Percentiles rank a stretch among this genome's conserved stretches.
Conservation (phyloP, 345 rosid genomes). For the Citrus inodora region DNA sequence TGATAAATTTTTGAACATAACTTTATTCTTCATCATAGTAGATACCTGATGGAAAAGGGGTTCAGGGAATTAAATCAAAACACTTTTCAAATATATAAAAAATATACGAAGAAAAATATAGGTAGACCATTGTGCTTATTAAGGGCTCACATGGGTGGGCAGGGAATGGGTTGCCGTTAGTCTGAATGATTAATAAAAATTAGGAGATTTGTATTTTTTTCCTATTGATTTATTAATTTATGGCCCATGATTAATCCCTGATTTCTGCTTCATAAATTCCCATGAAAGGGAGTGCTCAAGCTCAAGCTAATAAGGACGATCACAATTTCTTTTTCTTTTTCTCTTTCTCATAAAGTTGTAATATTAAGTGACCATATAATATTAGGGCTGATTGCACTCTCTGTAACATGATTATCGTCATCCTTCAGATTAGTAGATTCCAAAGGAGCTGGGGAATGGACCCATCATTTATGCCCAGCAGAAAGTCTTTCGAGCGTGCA, state of each 20-base stretch:
- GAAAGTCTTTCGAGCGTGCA: slow-evolving; percentile 95
- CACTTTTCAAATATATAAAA: neutral
- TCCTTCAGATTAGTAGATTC: slow-evolving; percentile 58
- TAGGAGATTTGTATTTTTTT: neutral
- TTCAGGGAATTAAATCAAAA: neutral
- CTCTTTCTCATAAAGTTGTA: neutral
- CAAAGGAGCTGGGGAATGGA: slow-evolving; percentile 98
- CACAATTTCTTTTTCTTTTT: neutral
- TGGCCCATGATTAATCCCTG: neutral
- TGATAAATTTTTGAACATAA: neutral
- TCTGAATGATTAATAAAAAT: too few species aligned
- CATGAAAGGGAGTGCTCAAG: neutral
- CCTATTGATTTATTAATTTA: neutral
- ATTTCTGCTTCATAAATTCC: neutral
- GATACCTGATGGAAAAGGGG: neutral
- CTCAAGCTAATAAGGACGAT: neutral
- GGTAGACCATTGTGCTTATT: neutral
- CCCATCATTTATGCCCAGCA: slow-evolving; percentile 88
- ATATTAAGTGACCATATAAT: neutral
- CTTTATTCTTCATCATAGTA: neutral
- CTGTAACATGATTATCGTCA: neutral
- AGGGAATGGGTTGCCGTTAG: too few species aligned
- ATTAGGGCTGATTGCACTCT: neutral
- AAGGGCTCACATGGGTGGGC: neutral
- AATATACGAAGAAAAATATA: neutral